These are phyloP conservation scores for Rhizopus stolonifer DNA, from an alignment of 371 early-diverging fungal species.

Conservation along the genomic window DNA sequence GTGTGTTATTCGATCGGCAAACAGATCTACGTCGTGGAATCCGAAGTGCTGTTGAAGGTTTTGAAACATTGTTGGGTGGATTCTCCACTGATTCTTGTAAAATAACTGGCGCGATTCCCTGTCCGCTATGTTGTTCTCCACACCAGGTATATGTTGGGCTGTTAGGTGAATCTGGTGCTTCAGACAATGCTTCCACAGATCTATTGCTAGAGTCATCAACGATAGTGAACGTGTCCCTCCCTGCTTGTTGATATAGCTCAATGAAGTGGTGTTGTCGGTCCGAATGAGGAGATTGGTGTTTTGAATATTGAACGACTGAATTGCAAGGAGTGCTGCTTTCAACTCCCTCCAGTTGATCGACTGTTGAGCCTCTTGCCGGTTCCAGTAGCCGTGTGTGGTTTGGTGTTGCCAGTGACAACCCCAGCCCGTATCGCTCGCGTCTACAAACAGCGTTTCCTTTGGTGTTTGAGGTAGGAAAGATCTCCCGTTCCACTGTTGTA, in stretches of 20 bases:
- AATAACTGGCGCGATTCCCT: slow-evolving; percentile 8
- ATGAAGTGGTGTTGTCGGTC: slow-evolving; percentile 22
- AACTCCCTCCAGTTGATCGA: too few species aligned
- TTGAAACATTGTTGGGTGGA: slow-evolving; percentile 1
- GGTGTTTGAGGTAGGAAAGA: too few species aligned
- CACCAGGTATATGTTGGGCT: slow-evolving; percentile 2
- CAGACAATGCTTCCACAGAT: slow-evolving; percentile 4
- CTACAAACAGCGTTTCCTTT: too few species aligned
- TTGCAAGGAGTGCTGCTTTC: background rate
- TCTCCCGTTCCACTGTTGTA: too few species aligned
- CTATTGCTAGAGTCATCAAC: slow-evolving; percentile 4
- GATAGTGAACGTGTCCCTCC: slow-evolving; percentile 12
- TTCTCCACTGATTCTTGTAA: slow-evolving; percentile 13
- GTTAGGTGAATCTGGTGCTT: background rate
- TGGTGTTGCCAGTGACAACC: too few species aligned
- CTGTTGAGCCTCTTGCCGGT: too few species aligned
- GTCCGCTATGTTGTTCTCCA: slow-evolving; percentile 6
- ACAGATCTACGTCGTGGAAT: slow-evolving; percentile 14
- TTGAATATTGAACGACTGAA: background rate
- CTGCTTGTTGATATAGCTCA: slow-evolving; percentile 15
- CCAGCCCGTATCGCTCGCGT: too few species aligned
- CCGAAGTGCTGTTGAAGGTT: slow-evolving; percentile 10
- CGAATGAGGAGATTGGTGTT: slow-evolving; percentile 11
- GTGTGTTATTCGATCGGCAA: slow-evolving; percentile 21
- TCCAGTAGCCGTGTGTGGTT: too few species aligned